Evolutionary conservation across 78 protist genomes (phyloP).

Genomic region (Bodo saltans): DNA sequence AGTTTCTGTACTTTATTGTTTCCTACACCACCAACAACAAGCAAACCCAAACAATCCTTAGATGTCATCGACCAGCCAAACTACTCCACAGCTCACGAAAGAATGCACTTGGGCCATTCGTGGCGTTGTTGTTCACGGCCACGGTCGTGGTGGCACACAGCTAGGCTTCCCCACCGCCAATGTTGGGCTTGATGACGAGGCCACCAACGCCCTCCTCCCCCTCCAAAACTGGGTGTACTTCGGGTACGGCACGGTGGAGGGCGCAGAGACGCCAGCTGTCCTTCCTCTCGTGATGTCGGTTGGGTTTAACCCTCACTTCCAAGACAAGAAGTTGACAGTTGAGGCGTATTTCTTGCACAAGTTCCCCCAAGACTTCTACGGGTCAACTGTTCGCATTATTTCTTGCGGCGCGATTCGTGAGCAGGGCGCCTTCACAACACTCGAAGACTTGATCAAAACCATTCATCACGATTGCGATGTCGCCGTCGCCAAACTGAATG

Average conservation of each 20-base stretch:
- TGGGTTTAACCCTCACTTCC: constrained; percentile 31
- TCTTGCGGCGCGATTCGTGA: neutral
- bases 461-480: neutral
- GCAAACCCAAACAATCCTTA: neutral
- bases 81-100: neutral
- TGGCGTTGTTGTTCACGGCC: constrained; percentile 20
- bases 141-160: constrained; percentile 5
- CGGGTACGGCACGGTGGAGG: constrained; percentile 15
- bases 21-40: no score
- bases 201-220: neutral
- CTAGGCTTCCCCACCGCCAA: constrained; percentile 35
- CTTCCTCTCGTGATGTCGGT: constrained; percentile 3
- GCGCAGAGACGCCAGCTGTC: neutral
- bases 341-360: neutral
- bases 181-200: neutral
- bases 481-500: no score
- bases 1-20: no score
- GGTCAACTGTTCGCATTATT: neutral
- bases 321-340: neutral
- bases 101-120: neutral
- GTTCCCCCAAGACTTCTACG: neutral
- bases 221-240: constrained; percentile 18
- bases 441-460: neutral
- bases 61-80: neutral
- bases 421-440: neutral